These are phyloP conservation scores for Plasmopara viticola DNA, from an alignment of 352 stramenopile genomes.

Conservation along the genomic window DNA sequence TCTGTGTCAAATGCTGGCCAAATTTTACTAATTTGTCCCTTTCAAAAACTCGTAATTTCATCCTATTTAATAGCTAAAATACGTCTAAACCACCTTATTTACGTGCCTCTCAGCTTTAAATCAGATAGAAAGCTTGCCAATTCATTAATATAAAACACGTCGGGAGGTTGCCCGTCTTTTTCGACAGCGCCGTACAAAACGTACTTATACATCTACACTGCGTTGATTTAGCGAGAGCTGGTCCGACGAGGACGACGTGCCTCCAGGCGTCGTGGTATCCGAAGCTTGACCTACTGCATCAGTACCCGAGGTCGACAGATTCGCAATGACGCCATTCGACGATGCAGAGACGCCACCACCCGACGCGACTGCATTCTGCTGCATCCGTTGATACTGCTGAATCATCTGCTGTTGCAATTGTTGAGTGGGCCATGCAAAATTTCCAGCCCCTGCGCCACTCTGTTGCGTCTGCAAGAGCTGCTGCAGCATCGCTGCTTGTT, in stretches of 20 bases:
- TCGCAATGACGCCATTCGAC: conserved; percentile 27
- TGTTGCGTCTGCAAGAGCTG: conserved; percentile 83
- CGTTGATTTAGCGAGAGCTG: conserved; percentile 70
- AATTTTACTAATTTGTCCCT: no score
- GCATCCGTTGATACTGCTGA: conserved; percentile 79
- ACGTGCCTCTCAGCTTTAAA: no score
- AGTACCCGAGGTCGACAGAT: conserved; percentile 42
- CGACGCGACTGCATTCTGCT: conserved; percentile 25
- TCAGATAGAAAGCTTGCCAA: conserved; percentile 12
- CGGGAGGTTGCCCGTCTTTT: conserved; percentile 7
- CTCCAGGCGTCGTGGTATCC: conserved; percentile 17
- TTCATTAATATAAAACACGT: conserved; percentile 27
- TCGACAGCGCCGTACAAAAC: conserved; percentile 7
- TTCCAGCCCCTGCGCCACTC: conserved; percentile 39
- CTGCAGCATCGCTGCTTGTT: conserved; percentile 84
- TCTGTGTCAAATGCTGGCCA: no score
- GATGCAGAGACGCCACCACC: conserved; percentile 8
- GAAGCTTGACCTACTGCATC: conserved; percentile 25
- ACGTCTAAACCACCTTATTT: no score
- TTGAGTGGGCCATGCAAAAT: conserved; percentile 65
- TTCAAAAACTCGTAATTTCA: no score
- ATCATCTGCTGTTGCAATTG: conserved; percentile 86
- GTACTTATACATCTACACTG: conserved; percentile 65
- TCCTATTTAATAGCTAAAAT: no score
- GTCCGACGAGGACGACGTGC: conserved; percentile 32